phyloP scores from a whole-genome alignment of 1,284 basidiomycete species.

The Leccinum laetum region DNA sequence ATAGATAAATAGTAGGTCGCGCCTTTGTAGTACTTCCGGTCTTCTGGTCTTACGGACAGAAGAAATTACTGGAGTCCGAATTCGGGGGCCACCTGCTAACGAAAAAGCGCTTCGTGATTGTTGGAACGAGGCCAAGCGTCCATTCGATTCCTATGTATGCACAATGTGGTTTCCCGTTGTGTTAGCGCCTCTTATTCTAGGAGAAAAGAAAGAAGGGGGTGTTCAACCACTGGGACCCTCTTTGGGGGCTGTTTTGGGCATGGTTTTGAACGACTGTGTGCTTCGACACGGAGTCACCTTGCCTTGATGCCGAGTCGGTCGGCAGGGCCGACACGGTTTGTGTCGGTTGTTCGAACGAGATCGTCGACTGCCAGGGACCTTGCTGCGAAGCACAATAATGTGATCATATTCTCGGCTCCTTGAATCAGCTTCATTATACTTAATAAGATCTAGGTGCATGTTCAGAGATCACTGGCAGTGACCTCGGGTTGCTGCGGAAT shows the following conservation, averaged over 20 bases:
- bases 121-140: not conserved
- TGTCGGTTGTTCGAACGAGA: not conserved
- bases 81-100: not conserved
- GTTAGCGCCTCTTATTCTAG: too few species aligned
- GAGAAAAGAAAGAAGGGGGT: too few species aligned
- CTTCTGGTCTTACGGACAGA: not conserved
- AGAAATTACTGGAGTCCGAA: not conserved
- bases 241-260: not conserved
- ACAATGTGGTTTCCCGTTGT: not conserved
- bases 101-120: not conserved
- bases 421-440: not conserved
- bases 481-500: not conserved
- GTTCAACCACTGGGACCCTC: not conserved
- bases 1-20: not conserved
- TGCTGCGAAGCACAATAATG: not conserved
- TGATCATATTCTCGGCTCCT: not conserved
- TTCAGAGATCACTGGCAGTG: too few species aligned
- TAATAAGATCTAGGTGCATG: too few species aligned
- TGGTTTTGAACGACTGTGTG: not conserved
- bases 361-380: not conserved
- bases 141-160: not conserved
- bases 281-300: not conserved
- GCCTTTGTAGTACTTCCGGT: not conserved
- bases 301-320: not conserved
- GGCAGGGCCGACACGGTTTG: too few species aligned